These are phyloP conservation scores for Aegilops sharonensis DNA, from an alignment of 176 grass and related monocot genomes.

Conservation along the genomic window DNA sequence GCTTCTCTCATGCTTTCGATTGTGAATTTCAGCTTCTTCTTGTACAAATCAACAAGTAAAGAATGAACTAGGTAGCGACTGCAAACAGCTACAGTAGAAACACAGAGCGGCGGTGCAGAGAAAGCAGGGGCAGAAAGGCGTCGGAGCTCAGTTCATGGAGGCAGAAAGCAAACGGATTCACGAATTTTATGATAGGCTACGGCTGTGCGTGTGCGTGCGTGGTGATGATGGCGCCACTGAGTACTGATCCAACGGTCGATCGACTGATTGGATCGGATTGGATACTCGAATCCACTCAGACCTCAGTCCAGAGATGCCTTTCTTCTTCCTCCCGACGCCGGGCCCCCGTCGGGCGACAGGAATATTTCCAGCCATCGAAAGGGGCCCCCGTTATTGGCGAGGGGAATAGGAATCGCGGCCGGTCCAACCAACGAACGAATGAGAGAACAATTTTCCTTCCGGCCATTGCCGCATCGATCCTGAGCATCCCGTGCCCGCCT, in stretches of 20 bases:
- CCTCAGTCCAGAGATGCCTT: slow-evolving; percentile 35
- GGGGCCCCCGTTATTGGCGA: not conserved
- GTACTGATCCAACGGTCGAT: not conserved
- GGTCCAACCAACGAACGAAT: not conserved
- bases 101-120: not conserved
- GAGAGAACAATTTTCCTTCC: not conserved
- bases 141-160: not conserved
- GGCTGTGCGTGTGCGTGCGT: not conserved
- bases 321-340: not conserved
- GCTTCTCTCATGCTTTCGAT: not conserved
- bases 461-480: not conserved
- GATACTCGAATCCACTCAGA: slow-evolving; percentile 4
- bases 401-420: slow-evolving; percentile 20
- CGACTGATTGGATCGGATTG: not conserved
- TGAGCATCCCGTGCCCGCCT: not conserved
- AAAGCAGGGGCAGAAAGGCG: slow-evolving; percentile 36
- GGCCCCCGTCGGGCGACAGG: not conserved
- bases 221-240: slow-evolving; percentile 1
- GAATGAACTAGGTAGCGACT: not conserved
- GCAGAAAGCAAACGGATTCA: slow-evolving; percentile 8
- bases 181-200: slow-evolving; percentile 26
- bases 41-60: not conserved
- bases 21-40: not conserved
- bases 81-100: not conserved
- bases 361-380: slow-evolving; percentile 16